A percentile compares a stretch with the other conserved stretches of the same genome.
phyloP scores from a whole-genome alignment of 2,329 filamentous ascomycete species.

The Fusarium continuum region DNA sequence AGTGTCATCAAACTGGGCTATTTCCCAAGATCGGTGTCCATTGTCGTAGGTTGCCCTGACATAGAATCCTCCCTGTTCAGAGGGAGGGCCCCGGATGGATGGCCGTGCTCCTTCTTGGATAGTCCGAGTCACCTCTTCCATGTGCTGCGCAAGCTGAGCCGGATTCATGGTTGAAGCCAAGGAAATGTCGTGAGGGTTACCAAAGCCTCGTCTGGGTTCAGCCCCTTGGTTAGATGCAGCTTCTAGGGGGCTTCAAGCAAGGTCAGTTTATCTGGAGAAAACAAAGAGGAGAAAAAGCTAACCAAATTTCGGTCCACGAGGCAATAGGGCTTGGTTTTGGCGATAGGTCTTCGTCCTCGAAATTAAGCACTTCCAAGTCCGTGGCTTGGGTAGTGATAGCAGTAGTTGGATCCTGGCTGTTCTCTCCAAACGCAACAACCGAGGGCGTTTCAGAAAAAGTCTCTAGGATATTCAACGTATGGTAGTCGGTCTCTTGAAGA shows the following conservation, averaged over 20 bases:
- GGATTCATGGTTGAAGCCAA: neutral
- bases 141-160: neutral
- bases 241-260: neutral
- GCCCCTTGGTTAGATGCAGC: neutral
- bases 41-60: neutral
- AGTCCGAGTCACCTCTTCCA: neutral
- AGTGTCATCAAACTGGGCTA: neutral
- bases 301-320: neutral
- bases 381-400: neutral
- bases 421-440: neutral
- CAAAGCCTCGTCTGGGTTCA: neutral
- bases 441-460: neutral
- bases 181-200: neutral
- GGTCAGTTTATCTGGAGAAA: neutral
- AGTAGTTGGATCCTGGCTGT: neutral
- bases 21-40: neutral
- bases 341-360: neutral
- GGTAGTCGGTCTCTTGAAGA: neutral
- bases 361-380: neutral
- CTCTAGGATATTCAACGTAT: neutral
- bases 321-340: neutral
- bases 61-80: neutral
- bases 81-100: neutral
- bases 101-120: neutral
- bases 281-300: neutral